phyloP scores from a whole-genome alignment of 352 stramenopile genomes.

The Phytophthora chlamydospora region DNA sequence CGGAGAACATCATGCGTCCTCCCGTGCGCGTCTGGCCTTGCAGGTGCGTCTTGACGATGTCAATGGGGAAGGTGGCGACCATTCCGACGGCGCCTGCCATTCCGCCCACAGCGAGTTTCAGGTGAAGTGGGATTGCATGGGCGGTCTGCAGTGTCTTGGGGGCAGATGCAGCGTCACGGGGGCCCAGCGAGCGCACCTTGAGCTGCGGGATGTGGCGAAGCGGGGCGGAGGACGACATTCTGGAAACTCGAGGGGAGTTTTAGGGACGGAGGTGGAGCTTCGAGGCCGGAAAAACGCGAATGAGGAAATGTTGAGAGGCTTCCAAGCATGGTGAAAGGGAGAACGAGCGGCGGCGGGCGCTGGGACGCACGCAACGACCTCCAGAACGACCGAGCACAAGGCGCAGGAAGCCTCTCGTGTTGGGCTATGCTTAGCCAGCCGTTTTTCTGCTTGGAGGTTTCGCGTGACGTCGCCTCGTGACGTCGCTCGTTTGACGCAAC shows the following conservation, averaged over 20 bases:
- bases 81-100: slow-evolving; percentile 88
- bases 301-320: slow-evolving; percentile 8
- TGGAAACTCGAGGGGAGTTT: slow-evolving; percentile 1
- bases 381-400: slow-evolving; percentile 12
- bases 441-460: slow-evolving; percentile 21
- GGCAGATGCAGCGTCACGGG: slow-evolving; percentile 12
- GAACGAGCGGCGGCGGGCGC: background rate
- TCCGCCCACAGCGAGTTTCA: slow-evolving; percentile 86
- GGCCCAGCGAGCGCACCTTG: slow-evolving; percentile 21
- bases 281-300: slow-evolving; percentile 35
- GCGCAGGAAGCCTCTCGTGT: slow-evolving; percentile 11
- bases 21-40: slow-evolving; percentile 71
- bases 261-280: slow-evolving; percentile 13
- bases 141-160: slow-evolving; percentile 17
- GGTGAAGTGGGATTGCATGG: slow-evolving; percentile 71
- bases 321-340: background rate
- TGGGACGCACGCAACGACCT: slow-evolving; percentile 12
- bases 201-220: slow-evolving; percentile 28
- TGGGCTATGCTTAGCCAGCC: slow-evolving; percentile 24
- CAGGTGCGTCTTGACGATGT: slow-evolving; percentile 94
- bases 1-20: slow-evolving; percentile 52
- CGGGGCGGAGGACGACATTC: slow-evolving; percentile 23
- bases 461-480: slow-evolving; percentile 6
- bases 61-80: slow-evolving; percentile 89
- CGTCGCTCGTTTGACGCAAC: slow-evolving; percentile 8